Percentiles rank a stretch among this genome's conserved stretches.
phyloP scores from a whole-genome alignment of 108 stramenopile genomes.

The Cyclotella distinguenda region DNA sequence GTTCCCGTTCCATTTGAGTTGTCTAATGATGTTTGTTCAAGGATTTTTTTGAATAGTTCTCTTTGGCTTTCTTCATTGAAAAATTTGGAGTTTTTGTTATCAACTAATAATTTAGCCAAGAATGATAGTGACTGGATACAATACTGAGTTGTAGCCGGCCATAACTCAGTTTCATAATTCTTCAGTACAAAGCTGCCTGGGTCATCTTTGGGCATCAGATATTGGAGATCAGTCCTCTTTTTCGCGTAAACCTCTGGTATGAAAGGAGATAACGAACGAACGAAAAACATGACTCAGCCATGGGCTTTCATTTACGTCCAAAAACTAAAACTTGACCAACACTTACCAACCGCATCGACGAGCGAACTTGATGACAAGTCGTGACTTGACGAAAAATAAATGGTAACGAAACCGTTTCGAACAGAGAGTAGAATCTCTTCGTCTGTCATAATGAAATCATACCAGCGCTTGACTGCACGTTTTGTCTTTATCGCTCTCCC shows the following conservation, averaged over 20 bases:
- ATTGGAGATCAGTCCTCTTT: background rate
- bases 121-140: slow-evolving; percentile 36
- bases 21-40: slow-evolving; percentile 54
- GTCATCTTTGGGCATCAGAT: background rate
- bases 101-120: slow-evolving; percentile 35
- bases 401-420: slow-evolving; percentile 63
- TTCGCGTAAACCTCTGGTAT: slow-evolving; percentile 13
- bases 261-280: background rate
- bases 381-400: slow-evolving; percentile 55
- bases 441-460: slow-evolving; percentile 69
- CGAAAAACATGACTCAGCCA: too few relatives aligned
- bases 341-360: slow-evolving; percentile 64
- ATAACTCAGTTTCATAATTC: too few relatives aligned
- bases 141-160: background rate
- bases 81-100: slow-evolving; percentile 5
- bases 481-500: slow-evolving; percentile 63
- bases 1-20: slow-evolving; percentile 12
- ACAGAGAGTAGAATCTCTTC: slow-evolving; percentile 73
- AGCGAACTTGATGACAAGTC: slow-evolving; percentile 47
- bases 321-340: background rate
- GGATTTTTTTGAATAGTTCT: slow-evolving; percentile 40
- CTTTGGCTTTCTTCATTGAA: background rate
- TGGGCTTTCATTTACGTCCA: too few relatives aligned
- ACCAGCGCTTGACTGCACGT: slow-evolving; percentile 70
- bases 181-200: background rate